Percentiles rank a stretch among this genome's conserved stretches.
Evolutionary conservation across 106 monocot genomes (phyloP).

Genomic region (Dendrobium nobile): DNA sequence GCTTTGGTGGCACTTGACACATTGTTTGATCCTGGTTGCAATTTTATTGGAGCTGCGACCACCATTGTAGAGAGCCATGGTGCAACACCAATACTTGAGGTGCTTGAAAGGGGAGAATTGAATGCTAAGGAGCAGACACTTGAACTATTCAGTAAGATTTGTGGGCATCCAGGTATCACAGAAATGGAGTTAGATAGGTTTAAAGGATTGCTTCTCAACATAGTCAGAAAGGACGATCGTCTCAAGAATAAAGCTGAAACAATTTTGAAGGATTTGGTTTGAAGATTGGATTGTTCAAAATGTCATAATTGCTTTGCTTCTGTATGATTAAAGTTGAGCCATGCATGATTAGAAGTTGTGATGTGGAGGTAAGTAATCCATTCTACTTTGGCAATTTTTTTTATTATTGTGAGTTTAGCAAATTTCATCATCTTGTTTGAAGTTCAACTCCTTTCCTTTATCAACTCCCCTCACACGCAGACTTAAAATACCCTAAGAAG

Average conservation of each 20-base stretch:
- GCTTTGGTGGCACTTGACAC: conserved; percentile 8
- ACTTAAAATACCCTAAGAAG: too few species aligned
- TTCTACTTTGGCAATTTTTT: too few species aligned
- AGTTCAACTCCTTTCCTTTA: too few species aligned
- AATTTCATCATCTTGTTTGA: too few species aligned
- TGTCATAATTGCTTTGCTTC: too few species aligned
- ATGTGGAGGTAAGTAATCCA: too few species aligned
- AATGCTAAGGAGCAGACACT: neutral
- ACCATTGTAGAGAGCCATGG: conserved; percentile 13
- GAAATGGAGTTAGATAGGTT: neutral
- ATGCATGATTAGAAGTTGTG: too few species aligned
- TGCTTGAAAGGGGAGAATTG: neutral
- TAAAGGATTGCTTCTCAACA: neutral
- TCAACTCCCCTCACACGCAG: too few species aligned
- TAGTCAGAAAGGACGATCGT: neutral
- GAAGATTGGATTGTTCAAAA: too few species aligned
- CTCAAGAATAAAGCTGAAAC: neutral
- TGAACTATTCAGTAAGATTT: neutral
- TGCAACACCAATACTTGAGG: conserved; percentile 4
- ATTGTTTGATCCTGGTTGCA: neutral
- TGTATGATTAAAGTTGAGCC: too few species aligned
- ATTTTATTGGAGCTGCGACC: neutral
- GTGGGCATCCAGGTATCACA: neutral
- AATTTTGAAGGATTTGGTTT: neutral
- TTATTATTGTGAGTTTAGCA: too few species aligned